These are phyloP conservation scores for Nakazawaea ishiwadae DNA, from an alignment of 805 yeast genomes.

Conservation along the genomic window DNA sequence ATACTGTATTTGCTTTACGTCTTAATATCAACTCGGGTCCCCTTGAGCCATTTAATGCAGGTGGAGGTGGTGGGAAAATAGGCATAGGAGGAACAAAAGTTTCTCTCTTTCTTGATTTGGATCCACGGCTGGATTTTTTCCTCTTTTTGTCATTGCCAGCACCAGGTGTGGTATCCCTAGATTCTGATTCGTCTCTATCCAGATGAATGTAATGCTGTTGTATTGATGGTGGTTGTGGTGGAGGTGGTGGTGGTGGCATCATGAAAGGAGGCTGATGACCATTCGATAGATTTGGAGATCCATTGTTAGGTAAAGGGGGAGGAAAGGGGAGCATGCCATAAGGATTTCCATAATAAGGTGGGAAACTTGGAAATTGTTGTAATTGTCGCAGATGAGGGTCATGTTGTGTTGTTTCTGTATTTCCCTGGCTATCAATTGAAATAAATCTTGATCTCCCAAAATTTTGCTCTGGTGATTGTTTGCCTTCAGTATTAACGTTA, in stretches of 20 bases:
- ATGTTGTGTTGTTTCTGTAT: neutral
- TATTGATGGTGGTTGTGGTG: neutral
- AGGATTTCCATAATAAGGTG: constrained; percentile 1
- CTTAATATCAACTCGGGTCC: too few species aligned
- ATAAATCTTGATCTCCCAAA: too few species aligned
- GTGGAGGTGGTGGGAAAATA: constrained; percentile 9
- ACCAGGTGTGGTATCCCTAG: neutral
- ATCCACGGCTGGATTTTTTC: neutral
- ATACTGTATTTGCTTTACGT: too few species aligned
- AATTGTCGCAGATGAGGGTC: neutral
- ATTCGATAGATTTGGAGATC: neutral
- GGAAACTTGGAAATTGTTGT: neutral
- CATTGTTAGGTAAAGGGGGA: neutral
- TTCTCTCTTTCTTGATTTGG: neutral
- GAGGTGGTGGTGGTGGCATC: neutral
- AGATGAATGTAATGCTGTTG: too few species aligned
- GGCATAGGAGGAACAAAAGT: constrained; percentile 3
- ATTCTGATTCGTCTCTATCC: neutral
- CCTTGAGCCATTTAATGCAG: neutral
- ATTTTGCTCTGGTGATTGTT: too few species aligned
- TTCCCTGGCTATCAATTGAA: too few species aligned
- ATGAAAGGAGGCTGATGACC: neutral
- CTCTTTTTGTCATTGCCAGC: too few species aligned
- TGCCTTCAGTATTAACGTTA: too few species aligned
- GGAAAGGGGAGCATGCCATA: constrained; percentile 4